Evolutionary conservation across 1,139 yeast genomes (phyloP).

Genomic region (Debaryomycetaceae sp.): DNA sequence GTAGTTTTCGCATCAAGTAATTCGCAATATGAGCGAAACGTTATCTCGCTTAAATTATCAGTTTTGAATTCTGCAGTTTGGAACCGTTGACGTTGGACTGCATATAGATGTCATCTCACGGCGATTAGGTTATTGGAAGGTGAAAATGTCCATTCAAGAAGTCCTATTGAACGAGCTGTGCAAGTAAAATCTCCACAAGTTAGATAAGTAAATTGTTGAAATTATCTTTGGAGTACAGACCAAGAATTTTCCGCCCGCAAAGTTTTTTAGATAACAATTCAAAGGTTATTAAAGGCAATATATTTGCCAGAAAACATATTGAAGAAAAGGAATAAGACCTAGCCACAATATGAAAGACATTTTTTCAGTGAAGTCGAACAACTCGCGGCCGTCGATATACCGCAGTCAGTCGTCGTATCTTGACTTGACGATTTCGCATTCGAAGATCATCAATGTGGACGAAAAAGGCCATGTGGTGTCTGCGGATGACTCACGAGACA

Average conservation of each 20-base stretch:
- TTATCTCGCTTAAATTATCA: background rate
- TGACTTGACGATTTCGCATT: conserved; percentile 31
- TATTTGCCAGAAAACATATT: conserved; percentile 1
- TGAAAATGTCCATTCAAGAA: background rate
- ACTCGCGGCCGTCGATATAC: conserved; percentile 15
- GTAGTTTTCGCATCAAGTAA: too few relatives aligned
- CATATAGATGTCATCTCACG: background rate
- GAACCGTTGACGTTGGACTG: background rate
- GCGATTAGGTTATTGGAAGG: background rate
- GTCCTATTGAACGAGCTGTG: background rate
- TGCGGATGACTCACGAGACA: conserved; percentile 17
- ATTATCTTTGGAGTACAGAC: too few relatives aligned
- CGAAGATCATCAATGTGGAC: conserved; percentile 28
- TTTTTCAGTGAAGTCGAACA: conserved; percentile 12
- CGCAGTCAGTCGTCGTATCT: conserved; percentile 22
- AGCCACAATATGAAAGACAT: conserved; percentile 9
- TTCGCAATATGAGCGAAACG: background rate
- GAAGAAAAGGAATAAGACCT: background rate
- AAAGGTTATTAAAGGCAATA: background rate
- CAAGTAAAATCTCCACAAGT: background rate
- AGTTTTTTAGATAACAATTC: background rate
- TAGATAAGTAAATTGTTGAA: too few relatives aligned
- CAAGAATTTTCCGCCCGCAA: background rate
- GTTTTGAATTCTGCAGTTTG: background rate
- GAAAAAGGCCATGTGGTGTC: conserved; percentile 28